Conservation (phyloP, 2,329 filamentous ascomycete species). For the Pleurostoma richardsiae region DNA sequence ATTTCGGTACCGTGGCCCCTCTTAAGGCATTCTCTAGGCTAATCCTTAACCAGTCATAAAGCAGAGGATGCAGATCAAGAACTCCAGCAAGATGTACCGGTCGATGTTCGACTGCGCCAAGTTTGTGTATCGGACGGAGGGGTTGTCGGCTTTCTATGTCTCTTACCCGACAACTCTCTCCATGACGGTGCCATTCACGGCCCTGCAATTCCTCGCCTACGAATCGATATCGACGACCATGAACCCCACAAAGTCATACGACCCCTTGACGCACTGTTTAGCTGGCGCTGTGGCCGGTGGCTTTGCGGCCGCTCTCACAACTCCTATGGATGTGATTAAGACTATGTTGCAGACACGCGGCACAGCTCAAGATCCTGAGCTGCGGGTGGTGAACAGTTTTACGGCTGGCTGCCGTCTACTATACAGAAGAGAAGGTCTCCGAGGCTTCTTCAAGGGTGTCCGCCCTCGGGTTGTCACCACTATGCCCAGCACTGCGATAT, state of each 20-base stretch:
- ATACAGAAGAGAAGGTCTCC: constrained; percentile 75
- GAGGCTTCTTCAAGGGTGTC: constrained; percentile 90
- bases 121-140: constrained; percentile 83
- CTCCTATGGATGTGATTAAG: constrained; percentile 97
- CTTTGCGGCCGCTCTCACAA: constrained; percentile 88
- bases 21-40: not conserved
- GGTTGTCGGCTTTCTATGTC: constrained; percentile 89
- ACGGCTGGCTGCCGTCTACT: constrained; percentile 75
- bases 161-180: constrained; percentile 97
- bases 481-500: constrained; percentile 99
- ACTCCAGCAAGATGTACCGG: constrained; percentile 81
- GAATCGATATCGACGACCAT: constrained; percentile 92
- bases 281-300: constrained; percentile 91
- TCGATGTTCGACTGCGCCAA: constrained; percentile 82
- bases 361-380: constrained; percentile 69
- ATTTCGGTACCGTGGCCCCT: not conserved
- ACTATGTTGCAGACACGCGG: constrained; percentile 93
- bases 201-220: constrained; percentile 95
- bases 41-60: constrained; percentile 73
- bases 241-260: constrained; percentile 82
- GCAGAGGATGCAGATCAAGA: constrained; percentile 97
- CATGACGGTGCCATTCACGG: constrained; percentile 98
- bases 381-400: constrained; percentile 80
- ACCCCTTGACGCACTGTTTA: constrained; percentile 88
- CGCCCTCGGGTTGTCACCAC: constrained; percentile 89